Percentiles rank a stretch among this genome's conserved stretches.
phyloP scores from a whole-genome alignment of 148 eudicot species.

The Hydrangea macrophylla region DNA sequence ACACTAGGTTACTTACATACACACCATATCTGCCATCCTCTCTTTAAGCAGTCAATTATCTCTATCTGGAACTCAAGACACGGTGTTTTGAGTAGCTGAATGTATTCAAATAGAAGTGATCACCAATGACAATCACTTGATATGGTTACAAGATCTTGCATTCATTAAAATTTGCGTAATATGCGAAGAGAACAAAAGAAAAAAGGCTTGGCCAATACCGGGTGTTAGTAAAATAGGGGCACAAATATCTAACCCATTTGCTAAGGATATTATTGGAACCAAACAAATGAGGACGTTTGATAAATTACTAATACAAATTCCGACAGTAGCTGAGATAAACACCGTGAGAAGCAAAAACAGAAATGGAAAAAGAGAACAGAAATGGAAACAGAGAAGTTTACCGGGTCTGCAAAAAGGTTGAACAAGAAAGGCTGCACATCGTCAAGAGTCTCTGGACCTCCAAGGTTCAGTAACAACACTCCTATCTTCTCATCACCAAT shows the following conservation, averaged over 20 bases:
- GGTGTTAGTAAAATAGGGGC: not conserved
- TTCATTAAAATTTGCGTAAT: not conserved
- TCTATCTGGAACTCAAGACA: not conserved
- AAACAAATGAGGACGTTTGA: not conserved
- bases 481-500: constrained; percentile 73
- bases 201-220: not conserved
- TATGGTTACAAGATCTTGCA: not conserved
- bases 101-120: not conserved
- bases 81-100: not conserved
- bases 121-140: not conserved
- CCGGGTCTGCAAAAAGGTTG: constrained; percentile 98
- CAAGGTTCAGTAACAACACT: constrained; percentile 89
- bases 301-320: not conserved
- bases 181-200: not conserved
- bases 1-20: too few relatives aligned
- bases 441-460: constrained; percentile 97
- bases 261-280: not conserved
- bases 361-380: too few relatives aligned
- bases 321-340: not conserved
- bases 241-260: not conserved
- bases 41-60: too few relatives aligned
- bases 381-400: constrained; percentile 29
- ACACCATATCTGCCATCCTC: too few relatives aligned
- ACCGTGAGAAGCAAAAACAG: not conserved
- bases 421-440: constrained; percentile 98